phyloP scores from a whole-genome alignment of 2,329 filamentous ascomycete species.

The Pestalotiopsis sp. region DNA sequence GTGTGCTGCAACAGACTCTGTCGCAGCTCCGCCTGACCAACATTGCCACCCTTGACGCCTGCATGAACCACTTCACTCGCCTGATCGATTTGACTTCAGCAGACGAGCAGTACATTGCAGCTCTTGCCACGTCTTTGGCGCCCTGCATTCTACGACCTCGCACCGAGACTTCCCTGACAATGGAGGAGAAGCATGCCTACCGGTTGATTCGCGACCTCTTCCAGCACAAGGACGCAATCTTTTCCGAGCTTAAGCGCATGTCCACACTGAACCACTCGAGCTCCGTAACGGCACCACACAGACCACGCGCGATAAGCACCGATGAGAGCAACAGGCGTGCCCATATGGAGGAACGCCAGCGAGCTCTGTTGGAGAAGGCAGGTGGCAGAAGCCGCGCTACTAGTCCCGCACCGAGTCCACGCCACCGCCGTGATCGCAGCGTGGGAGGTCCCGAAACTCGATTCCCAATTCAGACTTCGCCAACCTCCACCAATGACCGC shows the following conservation, averaged over 20 bases:
- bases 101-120: conserved; percentile 79
- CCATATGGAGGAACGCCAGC: conserved; percentile 90
- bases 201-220: conserved; percentile 91
- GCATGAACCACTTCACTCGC: conserved; percentile 97
- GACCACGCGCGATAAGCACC: conserved; percentile 86
- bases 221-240: conserved; percentile 91
- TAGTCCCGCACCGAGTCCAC: conserved; percentile 67
- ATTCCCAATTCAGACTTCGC: conserved; percentile 79
- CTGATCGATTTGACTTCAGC: conserved; percentile 96
- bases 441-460: conserved; percentile 73
- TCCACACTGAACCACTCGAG: conserved; percentile 69
- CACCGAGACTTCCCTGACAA: conserved; percentile 83
- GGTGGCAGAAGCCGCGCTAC: conserved; percentile 71
- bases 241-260: conserved; percentile 92
- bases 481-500: conserved; percentile 53
- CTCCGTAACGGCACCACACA: conserved; percentile 52
- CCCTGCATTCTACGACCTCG: conserved; percentile 88
- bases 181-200: conserved; percentile 93
- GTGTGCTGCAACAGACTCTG: conserved; percentile 92
- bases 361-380: conserved; percentile 72
- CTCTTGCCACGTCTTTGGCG: conserved; percentile 74
- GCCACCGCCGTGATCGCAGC: conserved; percentile 80
- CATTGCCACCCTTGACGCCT: conserved; percentile 96
- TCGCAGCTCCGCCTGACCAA: conserved; percentile 94
- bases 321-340: conserved; percentile 94